Evolutionary conservation across 441 rosid species (phyloP), one percentile per base, ranked within the genome.

Genomic region (Euphorbia celastroides): DNA sequence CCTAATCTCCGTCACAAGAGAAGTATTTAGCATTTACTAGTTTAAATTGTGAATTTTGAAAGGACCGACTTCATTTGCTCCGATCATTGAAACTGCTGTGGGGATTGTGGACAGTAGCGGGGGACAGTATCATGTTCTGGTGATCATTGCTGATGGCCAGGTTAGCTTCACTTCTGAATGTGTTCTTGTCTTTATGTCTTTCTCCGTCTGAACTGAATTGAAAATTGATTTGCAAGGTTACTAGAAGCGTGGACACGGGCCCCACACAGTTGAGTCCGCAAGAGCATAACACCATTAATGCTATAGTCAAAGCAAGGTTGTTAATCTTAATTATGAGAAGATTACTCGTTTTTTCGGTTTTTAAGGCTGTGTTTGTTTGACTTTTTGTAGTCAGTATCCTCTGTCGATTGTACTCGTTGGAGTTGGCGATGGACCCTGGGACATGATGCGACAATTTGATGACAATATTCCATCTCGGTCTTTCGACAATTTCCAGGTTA

Each of bases 391-490:
- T 63, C 75, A 81, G 58, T 80, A 79, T 72, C 97, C 99, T 12
- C 71, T 93, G 74, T 93, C 99, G n/a, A 93, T 93, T 31, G 83
- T 93, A 52, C 75, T 91, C 48, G 99, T 93, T 42, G 97, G 98
- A 61, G 97, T 90, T 58, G 98, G 98, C 56, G 98, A 93, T 68
- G 98, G 97, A 9, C 98, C 98, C 1, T 93, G 99, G 97, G 97
- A 93, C 72, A 83, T 83, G 75, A 91, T 91, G 96, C 84, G 71
- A 65, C 86, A 86, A 71, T 93, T 93, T 63, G 96, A 93, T 61
- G 96, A 93, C 69, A 89, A 88, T 77, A 93, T 93, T 69, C 97
- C 97, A 38, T 68, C 86, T 60, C 86, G 97, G 13, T 82, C 80
- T 57, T 93, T 89, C 32, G 95, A 91, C 75, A 93, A 91, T 56